Conservation (phyloP, 495 filamentous ascomycete genomes). For the Aspergillus funiculosus region DNA sequence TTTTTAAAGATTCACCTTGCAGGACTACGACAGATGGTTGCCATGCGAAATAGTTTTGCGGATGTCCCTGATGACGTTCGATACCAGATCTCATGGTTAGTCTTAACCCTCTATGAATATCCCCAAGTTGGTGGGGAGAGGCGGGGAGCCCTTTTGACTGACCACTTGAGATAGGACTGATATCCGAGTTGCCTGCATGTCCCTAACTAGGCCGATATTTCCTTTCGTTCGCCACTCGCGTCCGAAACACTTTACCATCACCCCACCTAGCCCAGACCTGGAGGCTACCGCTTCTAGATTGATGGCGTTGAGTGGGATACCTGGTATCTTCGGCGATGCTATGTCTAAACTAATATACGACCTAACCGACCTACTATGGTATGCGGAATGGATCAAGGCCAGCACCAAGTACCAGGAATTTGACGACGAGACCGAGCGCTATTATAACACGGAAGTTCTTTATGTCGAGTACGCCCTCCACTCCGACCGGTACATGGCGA, state of each 20-base stretch:
- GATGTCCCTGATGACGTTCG: slow-evolving; percentile 39
- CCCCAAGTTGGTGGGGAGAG: background rate
- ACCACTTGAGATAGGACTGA: slow-evolving; percentile 35
- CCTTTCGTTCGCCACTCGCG: slow-evolving; percentile 38
- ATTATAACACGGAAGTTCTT: slow-evolving; percentile 44
- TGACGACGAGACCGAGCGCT: slow-evolving; percentile 38
- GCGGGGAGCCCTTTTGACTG: too few species aligned
- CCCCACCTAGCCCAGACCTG: slow-evolving; percentile 34
- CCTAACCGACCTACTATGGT: slow-evolving; percentile 37
- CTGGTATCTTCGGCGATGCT: slow-evolving; percentile 34
- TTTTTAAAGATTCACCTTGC: slow-evolving; percentile 45
- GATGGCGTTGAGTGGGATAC: slow-evolving; percentile 33
- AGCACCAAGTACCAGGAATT: slow-evolving; percentile 29
- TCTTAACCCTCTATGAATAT: slow-evolving; percentile 4
- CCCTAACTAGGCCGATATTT: slow-evolving; percentile 42
- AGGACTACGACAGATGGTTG: slow-evolving; percentile 44
- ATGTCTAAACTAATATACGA: slow-evolving; percentile 36
- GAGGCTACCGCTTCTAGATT: slow-evolving; percentile 33
- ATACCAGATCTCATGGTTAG: slow-evolving; percentile 45
- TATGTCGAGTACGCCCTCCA: slow-evolving; percentile 41
- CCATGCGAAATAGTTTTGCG: slow-evolving; percentile 38
- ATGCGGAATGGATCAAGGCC: slow-evolving; percentile 40
- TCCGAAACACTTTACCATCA: slow-evolving; percentile 31
- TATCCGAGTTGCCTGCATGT: slow-evolving; percentile 44
- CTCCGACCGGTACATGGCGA: slow-evolving; percentile 50